Conservation (phyloP, 1,284 basidiomycete species). For the Rhodotorula sp. region DNA sequence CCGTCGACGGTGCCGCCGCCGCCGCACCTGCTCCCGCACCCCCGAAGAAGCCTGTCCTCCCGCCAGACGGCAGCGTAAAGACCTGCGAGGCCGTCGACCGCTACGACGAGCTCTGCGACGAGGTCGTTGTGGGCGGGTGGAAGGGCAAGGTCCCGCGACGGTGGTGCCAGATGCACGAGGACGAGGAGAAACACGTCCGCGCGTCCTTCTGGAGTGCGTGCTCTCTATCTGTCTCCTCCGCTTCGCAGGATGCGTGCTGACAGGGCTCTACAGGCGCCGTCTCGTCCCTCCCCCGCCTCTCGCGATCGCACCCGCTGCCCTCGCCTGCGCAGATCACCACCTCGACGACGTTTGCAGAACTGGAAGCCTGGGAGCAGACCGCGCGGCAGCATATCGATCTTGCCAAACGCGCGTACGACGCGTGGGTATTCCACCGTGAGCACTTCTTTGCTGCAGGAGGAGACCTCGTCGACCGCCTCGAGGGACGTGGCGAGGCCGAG, state of each 20-base stretch:
- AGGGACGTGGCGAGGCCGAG: conserved; percentile 23
- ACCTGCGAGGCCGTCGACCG: conserved; percentile 37
- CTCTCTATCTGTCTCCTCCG: too few species aligned
- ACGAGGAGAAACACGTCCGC: conserved; percentile 33
- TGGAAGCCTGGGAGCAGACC: conserved; percentile 34
- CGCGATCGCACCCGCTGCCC: conserved; percentile 14
- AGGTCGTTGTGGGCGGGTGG: conserved; percentile 40
- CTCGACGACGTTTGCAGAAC: conserved; percentile 23
- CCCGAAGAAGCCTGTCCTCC: conserved; percentile 6
- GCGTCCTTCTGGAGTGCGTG: conserved; percentile 34
- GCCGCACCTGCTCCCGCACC: conserved; percentile 1
- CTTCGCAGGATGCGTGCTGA: too few species aligned
- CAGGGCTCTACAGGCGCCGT: conserved; percentile 13
- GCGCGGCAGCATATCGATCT: conserved; percentile 26
- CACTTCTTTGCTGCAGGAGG: conserved; percentile 34
- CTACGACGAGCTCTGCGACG: conserved; percentile 27
- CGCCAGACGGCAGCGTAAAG: conserved; percentile 31
- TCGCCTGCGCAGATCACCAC: conserved; percentile 18
- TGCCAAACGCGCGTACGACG: conserved; percentile 31
- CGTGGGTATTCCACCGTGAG: conserved; percentile 31
- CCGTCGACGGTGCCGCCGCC: not conserved
- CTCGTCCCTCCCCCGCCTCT: conserved; percentile 23
- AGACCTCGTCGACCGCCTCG: conserved; percentile 28
- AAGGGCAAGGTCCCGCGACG: conserved; percentile 38
- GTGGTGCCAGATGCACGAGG: conserved; percentile 38